Base-by-base conservation (phyloP, 179 eudicot genomes). In the Gypsophila paniculata region DNA sequence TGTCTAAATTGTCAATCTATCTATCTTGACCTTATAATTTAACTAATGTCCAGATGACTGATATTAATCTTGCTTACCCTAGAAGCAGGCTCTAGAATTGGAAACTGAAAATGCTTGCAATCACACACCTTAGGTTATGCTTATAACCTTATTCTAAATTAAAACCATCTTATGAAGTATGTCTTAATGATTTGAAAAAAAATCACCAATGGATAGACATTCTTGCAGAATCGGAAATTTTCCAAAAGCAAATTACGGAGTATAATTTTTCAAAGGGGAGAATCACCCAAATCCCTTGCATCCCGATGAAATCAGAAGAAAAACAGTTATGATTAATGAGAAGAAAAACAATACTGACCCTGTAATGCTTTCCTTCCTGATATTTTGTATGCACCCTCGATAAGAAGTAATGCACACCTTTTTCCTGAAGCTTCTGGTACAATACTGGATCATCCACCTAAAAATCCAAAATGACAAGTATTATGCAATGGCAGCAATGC, bases 301-400 rank as follows among this genome's bases (percentile, higher is more conserved):
- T 39, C 11, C 39, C n/a, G 22, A 59, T 44, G 29, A 38, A 11
- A 36, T 12, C n/a, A 36, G 29, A 17, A 21, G 29, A 42, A 8
- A 61, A 44, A 68, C 18, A 61, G 23, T 55, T 13, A 68, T 2
- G 29, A 48, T 57, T n/a, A n/a, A 63, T 44, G 15, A 54, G 19
- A 34, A 64, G n/a, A 15, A 23, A 36, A 42, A 59, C 72, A 49
- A 68, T 53, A 73, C 86, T 55, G 80, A 90, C 93, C 85, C 93
- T 78, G 65, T 78, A 90, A 84, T 87, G 91, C 78, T 88, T 90
- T 53, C 91, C 91, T 70, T 87, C 82, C 69, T 82, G 80, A 79
- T 88, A 90, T 80, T 85, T 85, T 68, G 90, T 90, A 68, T 84
- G 86, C 25, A 75, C 70, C 78, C 91, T 81, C 58, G 84, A 65